A percentile compares a stretch with the other conserved stretches of the same genome.
Conservation (phyloP, 2,329 filamentous ascomycete species). For the Trichoderma polysporum region DNA sequence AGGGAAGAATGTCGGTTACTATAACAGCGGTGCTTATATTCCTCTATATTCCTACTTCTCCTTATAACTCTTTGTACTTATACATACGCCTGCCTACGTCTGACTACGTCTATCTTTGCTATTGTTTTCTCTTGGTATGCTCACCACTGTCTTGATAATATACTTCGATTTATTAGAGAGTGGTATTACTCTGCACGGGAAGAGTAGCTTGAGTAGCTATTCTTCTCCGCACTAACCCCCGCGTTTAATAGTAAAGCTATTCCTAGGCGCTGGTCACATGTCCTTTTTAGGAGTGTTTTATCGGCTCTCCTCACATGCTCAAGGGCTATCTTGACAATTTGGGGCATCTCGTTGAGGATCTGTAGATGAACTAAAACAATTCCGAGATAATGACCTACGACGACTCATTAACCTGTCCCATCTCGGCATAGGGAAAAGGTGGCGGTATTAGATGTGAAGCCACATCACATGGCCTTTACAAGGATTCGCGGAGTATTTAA, state of each 20-base stretch:
- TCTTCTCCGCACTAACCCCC: neutral
- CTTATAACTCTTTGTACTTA: too few species aligned
- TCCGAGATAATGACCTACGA: neutral
- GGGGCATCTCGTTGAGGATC: neutral
- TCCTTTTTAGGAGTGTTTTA: neutral
- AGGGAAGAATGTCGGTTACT: too few species aligned
- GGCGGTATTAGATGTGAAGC: neutral
- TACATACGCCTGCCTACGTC: too few species aligned
- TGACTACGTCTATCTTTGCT: too few species aligned
- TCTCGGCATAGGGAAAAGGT: neutral
- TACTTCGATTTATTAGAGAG: neutral
- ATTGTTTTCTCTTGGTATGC: too few species aligned
- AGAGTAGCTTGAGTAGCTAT: neutral
- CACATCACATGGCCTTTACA: neutral
- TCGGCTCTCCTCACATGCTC: neutral
- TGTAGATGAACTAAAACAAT: neutral
- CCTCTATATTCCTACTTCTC: too few species aligned
- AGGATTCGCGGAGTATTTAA: neutral
- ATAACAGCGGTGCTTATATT: too few species aligned
- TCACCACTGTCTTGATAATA: neutral
- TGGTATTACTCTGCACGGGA: neutral
- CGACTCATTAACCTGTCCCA: neutral
- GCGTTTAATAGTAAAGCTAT: neutral
- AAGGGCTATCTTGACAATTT: neutral
- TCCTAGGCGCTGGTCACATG: neutral